Evolutionary conservation across 2,329 filamentous ascomycete species (phyloP).

Genomic region (Penicillium sp.): DNA sequence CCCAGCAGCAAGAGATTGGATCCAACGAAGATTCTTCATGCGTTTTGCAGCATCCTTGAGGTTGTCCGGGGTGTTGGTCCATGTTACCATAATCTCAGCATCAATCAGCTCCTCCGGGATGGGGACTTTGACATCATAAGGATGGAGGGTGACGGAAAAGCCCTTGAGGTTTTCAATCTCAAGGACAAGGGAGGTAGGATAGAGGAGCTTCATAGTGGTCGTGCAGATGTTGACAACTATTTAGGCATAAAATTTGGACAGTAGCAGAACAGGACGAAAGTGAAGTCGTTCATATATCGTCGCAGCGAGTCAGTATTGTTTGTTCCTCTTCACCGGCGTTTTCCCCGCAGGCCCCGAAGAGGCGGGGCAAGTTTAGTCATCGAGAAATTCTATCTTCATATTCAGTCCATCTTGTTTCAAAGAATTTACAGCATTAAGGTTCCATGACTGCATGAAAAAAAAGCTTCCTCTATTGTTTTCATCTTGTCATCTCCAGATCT

Average conservation of each 20-base stretch:
- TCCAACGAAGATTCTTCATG: constrained; percentile 59
- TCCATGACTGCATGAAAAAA: too few relatives aligned
- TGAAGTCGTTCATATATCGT: background rate
- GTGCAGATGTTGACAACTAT: background rate
- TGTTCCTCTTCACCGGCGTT: background rate
- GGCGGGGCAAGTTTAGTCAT: background rate
- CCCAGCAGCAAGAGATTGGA: constrained; percentile 63
- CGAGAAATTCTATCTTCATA: too few relatives aligned
- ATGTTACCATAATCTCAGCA: constrained; percentile 59
- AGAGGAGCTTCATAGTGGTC: constrained; percentile 56
- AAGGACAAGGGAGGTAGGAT: constrained; percentile 60
- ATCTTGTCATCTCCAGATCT: too few relatives aligned
- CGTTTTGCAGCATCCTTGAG: constrained; percentile 55
- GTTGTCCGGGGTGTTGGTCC: constrained; percentile 57
- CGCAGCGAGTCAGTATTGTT: too few relatives aligned
- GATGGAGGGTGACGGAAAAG: constrained; percentile 55
- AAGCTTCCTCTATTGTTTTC: too few relatives aligned
- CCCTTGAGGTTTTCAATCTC: constrained; percentile 54
- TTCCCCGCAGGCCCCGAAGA: background rate
- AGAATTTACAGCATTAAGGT: background rate
- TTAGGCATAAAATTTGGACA: background rate
- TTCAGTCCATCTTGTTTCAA: background rate
- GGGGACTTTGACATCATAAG: constrained; percentile 56
- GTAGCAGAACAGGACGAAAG: background rate
- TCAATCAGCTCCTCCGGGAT: constrained; percentile 58